These are phyloP conservation scores for Fragaria iinumae DNA, from an alignment of 306 rosid species.

Conservation along the genomic window DNA sequence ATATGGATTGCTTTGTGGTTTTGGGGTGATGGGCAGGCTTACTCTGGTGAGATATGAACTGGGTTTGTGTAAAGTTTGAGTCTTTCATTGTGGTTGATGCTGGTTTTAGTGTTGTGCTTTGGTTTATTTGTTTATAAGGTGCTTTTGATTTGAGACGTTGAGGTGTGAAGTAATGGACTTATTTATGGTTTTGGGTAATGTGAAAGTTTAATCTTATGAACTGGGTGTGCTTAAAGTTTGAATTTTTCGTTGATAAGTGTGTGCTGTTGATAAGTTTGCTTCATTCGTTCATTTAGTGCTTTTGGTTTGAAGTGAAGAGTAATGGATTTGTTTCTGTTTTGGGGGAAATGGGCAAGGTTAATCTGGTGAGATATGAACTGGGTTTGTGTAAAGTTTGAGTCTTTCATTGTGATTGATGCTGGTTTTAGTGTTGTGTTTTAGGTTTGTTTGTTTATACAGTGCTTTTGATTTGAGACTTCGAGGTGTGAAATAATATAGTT, in stretches of 20 bases:
- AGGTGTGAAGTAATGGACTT: background rate
- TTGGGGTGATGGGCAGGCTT: background rate
- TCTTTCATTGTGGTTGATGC: background rate
- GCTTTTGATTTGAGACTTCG: background rate
- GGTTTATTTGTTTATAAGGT: too few relatives aligned
- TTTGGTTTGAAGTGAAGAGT: too few relatives aligned
- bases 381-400: slow-evolving; percentile 4
- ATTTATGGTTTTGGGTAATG: background rate
- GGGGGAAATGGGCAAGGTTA: too few relatives aligned
- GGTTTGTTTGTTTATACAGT: too few relatives aligned
- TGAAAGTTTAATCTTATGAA: background rate
- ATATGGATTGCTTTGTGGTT: background rate
- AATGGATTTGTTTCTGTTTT: too few relatives aligned
- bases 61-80: slow-evolving; percentile 5
- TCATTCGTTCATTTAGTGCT: background rate
- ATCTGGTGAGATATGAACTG: slow-evolving; percentile 2
- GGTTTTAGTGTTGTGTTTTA: too few relatives aligned
- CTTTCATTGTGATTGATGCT: background rate
- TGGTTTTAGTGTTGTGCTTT: too few relatives aligned
- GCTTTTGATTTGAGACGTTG: background rate
- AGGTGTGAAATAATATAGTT: background rate
- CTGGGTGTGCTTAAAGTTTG: background rate
- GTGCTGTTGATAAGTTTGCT: background rate
- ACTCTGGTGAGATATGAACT: slow-evolving; percentile 5
- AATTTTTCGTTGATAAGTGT: background rate